These are phyloP conservation scores for Microbotryomycetes sp. DNA, from an alignment of 1,284 basidiomycete genomes.

Conservation along the genomic window DNA sequence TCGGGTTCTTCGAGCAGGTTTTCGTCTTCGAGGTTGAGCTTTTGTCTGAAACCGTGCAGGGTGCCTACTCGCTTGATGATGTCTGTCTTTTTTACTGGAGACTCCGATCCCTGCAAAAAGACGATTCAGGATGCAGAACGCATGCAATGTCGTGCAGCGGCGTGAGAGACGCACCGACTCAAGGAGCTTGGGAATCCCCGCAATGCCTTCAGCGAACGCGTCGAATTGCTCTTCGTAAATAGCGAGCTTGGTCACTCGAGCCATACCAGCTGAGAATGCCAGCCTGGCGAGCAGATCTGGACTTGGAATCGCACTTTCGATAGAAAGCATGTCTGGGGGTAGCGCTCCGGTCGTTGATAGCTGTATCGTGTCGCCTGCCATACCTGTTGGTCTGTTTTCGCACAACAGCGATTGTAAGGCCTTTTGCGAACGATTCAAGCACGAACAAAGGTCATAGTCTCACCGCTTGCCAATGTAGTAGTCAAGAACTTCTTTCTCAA, in stretches of 20 bases:
- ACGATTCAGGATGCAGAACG: background rate
- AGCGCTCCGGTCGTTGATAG: conserved; percentile 1
- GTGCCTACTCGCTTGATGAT: conserved; percentile 37
- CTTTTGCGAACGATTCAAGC: background rate
- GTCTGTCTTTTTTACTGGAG: conserved; percentile 35
- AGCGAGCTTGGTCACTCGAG: conserved; percentile 35
- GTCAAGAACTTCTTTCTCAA: conserved; percentile 35
- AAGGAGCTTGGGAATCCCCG: conserved; percentile 29
- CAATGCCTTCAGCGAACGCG: conserved; percentile 29
- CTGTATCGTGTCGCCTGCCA: conserved; percentile 26
- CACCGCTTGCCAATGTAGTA: conserved; percentile 27
- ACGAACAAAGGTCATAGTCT: background rate
- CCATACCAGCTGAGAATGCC: conserved; percentile 34
- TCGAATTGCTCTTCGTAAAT: conserved; percentile 38
- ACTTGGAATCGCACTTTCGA: conserved; percentile 5
- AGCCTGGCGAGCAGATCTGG: conserved; percentile 35
- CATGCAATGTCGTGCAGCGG: too few species aligned
- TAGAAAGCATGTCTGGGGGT: background rate
- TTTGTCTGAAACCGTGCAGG: conserved; percentile 35
- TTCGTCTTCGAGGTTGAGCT: conserved; percentile 37
- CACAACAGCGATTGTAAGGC: background rate
- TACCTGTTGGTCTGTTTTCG: conserved; percentile 24
- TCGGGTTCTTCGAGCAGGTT: conserved; percentile 37
- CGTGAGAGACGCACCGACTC: conserved; percentile 15
- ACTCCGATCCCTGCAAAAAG: conserved; percentile 24